These are phyloP conservation scores for Auxenochlorella pyrenoidosa DNA, from an alignment of 139 green algal species.

Conservation along the genomic window DNA sequence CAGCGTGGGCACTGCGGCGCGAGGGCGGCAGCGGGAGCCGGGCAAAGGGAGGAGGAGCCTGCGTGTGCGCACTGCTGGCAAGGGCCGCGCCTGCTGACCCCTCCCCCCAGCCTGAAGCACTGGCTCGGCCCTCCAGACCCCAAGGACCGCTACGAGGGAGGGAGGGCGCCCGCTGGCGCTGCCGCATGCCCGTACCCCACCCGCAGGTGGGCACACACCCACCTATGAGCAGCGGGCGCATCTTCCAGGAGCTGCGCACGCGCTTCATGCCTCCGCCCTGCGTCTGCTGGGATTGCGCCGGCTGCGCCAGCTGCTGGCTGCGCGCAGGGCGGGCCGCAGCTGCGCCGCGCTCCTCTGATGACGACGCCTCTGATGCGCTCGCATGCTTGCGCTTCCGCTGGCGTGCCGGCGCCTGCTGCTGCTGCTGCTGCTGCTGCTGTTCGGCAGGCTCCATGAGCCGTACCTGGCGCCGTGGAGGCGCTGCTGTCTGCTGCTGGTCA, in stretches of 20 bases:
- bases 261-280: conserved; percentile 38
- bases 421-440: background rate
- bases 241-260: conserved; percentile 43
- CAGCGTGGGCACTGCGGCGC: too few relatives aligned
- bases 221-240: conserved; percentile 44
- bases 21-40: background rate
- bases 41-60: too few relatives aligned
- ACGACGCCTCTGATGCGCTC: conserved; percentile 4
- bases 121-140: too few relatives aligned
- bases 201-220: background rate
- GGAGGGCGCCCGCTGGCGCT: too few relatives aligned
- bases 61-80: too few relatives aligned
- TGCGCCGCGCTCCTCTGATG: background rate
- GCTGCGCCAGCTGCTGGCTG: conserved; percentile 12
- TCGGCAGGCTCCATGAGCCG: background rate
- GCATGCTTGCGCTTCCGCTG: conserved; percentile 20
- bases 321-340: background rate
- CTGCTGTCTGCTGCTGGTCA: conserved; percentile 18
- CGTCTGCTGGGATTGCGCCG: background rate
- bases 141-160: too few relatives aligned
- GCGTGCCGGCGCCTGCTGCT: background rate
- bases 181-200: too few relatives aligned
- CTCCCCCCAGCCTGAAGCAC: too few relatives aligned
- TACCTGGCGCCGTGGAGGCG: background rate
- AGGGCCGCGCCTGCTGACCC: too few relatives aligned